A percentile compares a stretch with the other conserved stretches of the same genome.
These are phyloP conservation scores for Marchantia polymorpha DNA, from an alignment of 225 moss, liverwort and hornwort species.

Conservation along the genomic window DNA sequence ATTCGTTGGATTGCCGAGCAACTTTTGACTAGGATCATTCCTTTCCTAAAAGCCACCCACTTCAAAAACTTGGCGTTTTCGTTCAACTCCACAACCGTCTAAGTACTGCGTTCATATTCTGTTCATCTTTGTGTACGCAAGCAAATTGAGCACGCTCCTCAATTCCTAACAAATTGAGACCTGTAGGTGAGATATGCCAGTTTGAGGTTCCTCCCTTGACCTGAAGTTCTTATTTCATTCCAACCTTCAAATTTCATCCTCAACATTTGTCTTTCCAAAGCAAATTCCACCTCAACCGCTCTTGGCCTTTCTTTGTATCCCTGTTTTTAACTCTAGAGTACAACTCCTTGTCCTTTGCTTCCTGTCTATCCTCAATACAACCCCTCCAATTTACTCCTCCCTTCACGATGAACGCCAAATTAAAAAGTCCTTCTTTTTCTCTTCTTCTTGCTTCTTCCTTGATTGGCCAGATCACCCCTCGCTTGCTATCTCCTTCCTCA, in stretches of 20 bases:
- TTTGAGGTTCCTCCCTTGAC: neutral
- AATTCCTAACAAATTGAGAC: conserved; percentile 9
- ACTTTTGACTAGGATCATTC: neutral
- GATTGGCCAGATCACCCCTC: neutral
- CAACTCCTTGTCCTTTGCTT: neutral
- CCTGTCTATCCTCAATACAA: conserved; percentile 5
- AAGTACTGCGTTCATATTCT: neutral
- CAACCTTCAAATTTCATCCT: neutral
- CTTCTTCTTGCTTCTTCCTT: neutral
- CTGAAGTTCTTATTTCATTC: neutral
- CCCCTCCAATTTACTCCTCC: neutral
- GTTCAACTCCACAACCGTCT: neutral
- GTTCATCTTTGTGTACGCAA: neutral
- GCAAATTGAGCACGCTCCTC: neutral
- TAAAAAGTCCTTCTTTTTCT: neutral
- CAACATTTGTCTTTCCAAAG: conserved; percentile 2
- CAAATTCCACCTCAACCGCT: conserved; percentile 16
- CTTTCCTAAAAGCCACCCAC: neutral
- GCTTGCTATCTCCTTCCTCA: neutral
- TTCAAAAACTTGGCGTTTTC: neutral
- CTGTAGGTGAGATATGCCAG: neutral
- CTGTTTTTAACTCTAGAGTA: neutral
- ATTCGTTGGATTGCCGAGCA: too few species aligned
- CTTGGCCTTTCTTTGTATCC: neutral
- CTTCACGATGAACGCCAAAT: neutral